Base-by-base conservation (phyloP, 257 asterid species). In the Salvia hispanica region DNA sequence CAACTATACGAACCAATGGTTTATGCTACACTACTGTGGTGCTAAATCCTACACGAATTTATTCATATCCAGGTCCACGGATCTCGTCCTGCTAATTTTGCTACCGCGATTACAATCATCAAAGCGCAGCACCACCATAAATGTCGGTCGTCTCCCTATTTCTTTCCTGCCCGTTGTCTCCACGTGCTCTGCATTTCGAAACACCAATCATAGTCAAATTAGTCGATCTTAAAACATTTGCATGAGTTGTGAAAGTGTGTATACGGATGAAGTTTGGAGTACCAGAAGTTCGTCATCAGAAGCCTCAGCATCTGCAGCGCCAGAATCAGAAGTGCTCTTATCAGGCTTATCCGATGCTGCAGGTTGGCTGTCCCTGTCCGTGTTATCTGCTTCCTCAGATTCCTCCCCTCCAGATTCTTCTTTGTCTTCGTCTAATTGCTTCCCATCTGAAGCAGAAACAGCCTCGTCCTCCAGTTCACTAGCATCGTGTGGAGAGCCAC, bases 211-310 rank as follows among this genome's bases (percentile, higher is more conserved):
- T 61, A 77, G 74, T 18, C 54, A 51, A 8, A 57, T 42, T 52
- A 12, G 31, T 34, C 56, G 10, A 16, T 60, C 31, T 54, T 54
- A 21, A 9, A 10, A 25, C 2, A 39, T 2, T 10, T 60, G 51
- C 36, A 60, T 10, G 16, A 16, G 11, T 9, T 9, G 10, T 60
- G 8, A 9, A 59, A 9, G 4, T 39, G 4, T 39, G 48, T 7
- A 21, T 37, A 45, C n/a, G 9, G 70, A 33, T 45, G 16, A 60
- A 56, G 78, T 42, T 25, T 25, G 39, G 34, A 60, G 64, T 90
- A 94, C 99, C 87, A 94, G 90, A 69, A 90, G 96, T 82, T 88
- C 96, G 25, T 94, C 87, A 14, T 94, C 99, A 18, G 95, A 85
- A 67, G 72, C 52, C 72, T 94, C 97, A 12, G 78, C 48, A 59